Evolutionary conservation across 78 protist genomes (phyloP), one percentile per base, ranked within the genome.

Genomic region (Bigelowiella natans): DNA sequence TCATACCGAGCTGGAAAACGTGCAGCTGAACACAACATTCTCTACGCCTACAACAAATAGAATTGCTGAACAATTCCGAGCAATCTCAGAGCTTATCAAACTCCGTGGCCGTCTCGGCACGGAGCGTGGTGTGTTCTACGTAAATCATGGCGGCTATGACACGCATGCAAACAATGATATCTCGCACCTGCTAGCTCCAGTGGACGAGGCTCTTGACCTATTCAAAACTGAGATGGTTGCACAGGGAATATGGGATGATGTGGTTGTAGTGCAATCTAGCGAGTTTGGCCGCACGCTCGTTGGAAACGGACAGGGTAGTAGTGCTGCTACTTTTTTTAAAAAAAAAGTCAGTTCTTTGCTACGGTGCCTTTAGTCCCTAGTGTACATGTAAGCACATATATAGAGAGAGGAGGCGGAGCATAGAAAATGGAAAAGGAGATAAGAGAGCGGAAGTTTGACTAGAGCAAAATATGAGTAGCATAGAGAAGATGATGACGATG

Each of bases 281-380:
- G 89, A 86, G 38, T 86, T 86, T 26, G 89, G 31, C 34, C 1
- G 89, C 26, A 86, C 89, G 36, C 51, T 86, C 31, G 31, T 34
- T 0, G 0, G 26, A 34, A 86, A 86, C 89, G 89, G 89, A 34
- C 64, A 1, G 0, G 89, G 89, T 18, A 51, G n/a, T n/a, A n/a
- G n/a, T n/a, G n/a, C n/a, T n/a, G n/a, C n/a, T n/a, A n/a, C n/a
- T n/a, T n/a, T n/a, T n/a, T n/a, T n/a, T n/a, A n/a, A n/a, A n/a
- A n/a, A n/a, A n/a, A n/a, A n/a, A n/a, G n/a, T n/a, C n/a, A n/a
- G n/a, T n/a, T n/a, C n/a, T n/a, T n/a, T n/a, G n/a, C n/a, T n/a
- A n/a, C n/a, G n/a, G n/a, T n/a, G n/a, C n/a, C n/a, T n/a, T n/a
- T n/a, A n/a, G n/a, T n/a, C n/a, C n/a, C n/a, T n/a, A n/a, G n/a